Conservation (phyloP, 768 basidiomycete genomes). For the Kwoniella heveanensis region DNA sequence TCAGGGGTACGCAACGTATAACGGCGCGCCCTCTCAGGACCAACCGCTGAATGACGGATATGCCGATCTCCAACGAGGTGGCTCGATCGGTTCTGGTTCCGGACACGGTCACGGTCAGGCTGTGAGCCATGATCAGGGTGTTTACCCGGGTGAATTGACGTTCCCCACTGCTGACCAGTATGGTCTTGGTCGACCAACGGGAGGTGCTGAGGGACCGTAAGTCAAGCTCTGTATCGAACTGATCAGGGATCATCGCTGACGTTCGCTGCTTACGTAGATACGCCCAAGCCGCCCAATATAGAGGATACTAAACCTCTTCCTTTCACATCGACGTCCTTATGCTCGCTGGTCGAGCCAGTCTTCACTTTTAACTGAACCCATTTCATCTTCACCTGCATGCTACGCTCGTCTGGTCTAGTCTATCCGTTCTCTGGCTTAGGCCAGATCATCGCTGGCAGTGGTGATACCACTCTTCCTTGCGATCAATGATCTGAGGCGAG, state of each 20-base stretch:
- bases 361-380: no score
- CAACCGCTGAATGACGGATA: conserved; percentile 35
- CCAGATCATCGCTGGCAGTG: no score
- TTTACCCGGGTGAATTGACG: conserved; percentile 31
- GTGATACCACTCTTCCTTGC: no score
- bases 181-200: conserved; percentile 47
- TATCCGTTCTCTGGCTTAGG: no score
- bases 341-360: conserved; percentile 25
- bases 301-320: conserved; percentile 25
- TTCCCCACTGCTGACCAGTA: conserved; percentile 37
- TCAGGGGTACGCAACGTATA: conserved; percentile 30
- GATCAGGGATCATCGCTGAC: background rate
- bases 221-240: conserved; percentile 8
- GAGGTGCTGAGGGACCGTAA: conserved; percentile 49
- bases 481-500: no score
- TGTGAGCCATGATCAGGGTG: conserved; percentile 14
- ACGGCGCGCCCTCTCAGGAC: conserved; percentile 34
- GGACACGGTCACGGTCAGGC: conserved; percentile 22
- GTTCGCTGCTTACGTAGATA: conserved; percentile 24
- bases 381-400: no score
- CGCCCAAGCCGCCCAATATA: conserved; percentile 46
- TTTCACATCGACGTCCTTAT: background rate
- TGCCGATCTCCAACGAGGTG: conserved; percentile 49
- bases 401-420: no score
- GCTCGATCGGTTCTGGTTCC: conserved; percentile 31